Base-by-base conservation (phyloP, 1,284 basidiomycete genomes). In the Athelia sp. region DNA sequence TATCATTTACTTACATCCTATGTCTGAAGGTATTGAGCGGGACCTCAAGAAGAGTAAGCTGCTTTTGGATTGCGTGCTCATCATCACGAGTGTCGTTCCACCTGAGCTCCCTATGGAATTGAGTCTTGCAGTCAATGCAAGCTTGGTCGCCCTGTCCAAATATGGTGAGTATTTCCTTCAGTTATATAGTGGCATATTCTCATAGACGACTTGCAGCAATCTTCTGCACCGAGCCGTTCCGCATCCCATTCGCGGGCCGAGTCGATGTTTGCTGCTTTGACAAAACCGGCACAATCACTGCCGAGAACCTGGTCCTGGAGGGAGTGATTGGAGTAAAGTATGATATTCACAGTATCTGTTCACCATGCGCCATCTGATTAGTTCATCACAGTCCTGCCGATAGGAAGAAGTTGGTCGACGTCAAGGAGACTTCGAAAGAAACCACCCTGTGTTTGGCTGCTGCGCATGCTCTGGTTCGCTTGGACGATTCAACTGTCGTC, bases 261-360 rank as follows among this genome's bases (percentile, higher is more conserved):
- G 93, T 98, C 4, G 94, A 98, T 58, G 88, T 98, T 11, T 98
- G 94, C 67, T 98, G 95, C 69, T 98, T 98, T 59, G 94, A 98
- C 72, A 98, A 98, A 76, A 98, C 94, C 0, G 95, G 94, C 26
- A 98, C 94, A 0, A 96, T 98, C 55, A 98, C 94, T 0, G 91
- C 92, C 1, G 93, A 97, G 66, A 87, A 94, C 66, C 72, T 98
- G n/a, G 92, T 97, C 13, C 78, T 97, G 1, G 93, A 98, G 65
- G 95, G 94, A 54, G 81, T 98, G 32, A 90, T 79, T 35, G 94
- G 93, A 50, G 77, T 94, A 24, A 79, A 92, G 92, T 93, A 59
- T 61, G 87, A 71, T 3, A n/a, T 29, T 23, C 24, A 6, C 26
- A 29, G 13, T 13, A 4, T 31, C 19, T 11, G 29, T 46, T 22